These are phyloP conservation scores for Mortierella claussenii DNA, from an alignment of 192 early-diverging fungal genomes.

Conservation along the genomic window DNA sequence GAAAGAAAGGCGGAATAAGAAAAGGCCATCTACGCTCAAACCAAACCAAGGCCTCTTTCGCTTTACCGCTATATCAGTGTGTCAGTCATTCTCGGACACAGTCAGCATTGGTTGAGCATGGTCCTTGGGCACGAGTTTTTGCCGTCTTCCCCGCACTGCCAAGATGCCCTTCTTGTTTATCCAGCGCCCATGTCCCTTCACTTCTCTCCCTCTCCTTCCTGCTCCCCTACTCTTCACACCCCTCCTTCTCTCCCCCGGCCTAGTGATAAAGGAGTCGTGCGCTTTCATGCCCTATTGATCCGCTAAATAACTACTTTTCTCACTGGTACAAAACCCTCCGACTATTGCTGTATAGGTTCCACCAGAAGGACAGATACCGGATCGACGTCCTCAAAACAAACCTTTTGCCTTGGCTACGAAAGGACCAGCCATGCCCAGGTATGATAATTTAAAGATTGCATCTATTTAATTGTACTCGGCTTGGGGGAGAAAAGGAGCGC, in stretches of 20 bases:
- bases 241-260: background rate
- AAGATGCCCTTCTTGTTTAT: background rate
- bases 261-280: background rate
- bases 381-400: constrained; percentile 53
- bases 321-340: too few species aligned
- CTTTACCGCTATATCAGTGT: background rate
- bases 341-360: too few species aligned
- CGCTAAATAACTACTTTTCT: too few species aligned
- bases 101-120: background rate
- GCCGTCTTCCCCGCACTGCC: background rate
- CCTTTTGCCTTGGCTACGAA: constrained; percentile 50
- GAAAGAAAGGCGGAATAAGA: background rate
- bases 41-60: background rate
- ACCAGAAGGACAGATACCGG: constrained; percentile 53
- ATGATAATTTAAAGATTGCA: constrained; percentile 1
- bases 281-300: too few species aligned
- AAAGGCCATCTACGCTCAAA: too few species aligned
- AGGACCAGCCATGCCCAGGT: constrained; percentile 45
- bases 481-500: too few species aligned
- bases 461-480: too few species aligned
- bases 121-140: background rate
- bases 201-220: constrained; percentile 4
- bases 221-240: background rate
- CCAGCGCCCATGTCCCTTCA: background rate
- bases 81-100: background rate